phyloP scores from a whole-genome alignment of 2,329 filamentous ascomycete species.

The Zelopaecilomyces penicillatus region DNA sequence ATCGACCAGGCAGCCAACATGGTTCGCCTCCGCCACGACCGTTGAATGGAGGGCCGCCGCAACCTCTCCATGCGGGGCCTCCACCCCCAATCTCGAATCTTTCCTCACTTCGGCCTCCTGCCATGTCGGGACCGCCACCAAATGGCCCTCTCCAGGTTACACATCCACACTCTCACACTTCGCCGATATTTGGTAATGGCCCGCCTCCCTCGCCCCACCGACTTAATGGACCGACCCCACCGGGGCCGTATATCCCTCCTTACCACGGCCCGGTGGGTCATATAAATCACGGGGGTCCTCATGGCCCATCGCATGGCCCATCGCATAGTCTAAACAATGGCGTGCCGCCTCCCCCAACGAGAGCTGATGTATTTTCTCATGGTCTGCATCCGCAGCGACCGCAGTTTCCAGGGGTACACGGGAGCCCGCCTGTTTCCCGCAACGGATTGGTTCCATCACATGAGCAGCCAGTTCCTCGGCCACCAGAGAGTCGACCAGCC shows the following conservation, averaged over 20 bases:
- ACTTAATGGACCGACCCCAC: conserved; percentile 32
- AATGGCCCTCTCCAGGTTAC: conserved; percentile 23
- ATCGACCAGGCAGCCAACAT: conserved; percentile 39
- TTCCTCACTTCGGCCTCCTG: conserved; percentile 42
- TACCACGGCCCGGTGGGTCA: conserved; percentile 23
- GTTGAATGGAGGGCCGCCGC: conserved; percentile 38
- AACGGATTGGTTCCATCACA: conserved; percentile 26
- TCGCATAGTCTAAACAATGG: conserved; percentile 27
- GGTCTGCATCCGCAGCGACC: conserved; percentile 33
- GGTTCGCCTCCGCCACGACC: conserved; percentile 36
- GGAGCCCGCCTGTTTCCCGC: conserved; percentile 37
- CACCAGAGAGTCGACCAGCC: conserved; percentile 36
- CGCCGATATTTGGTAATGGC: conserved; percentile 32
- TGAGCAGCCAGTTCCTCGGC: conserved; percentile 18
- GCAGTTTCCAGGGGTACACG: conserved; percentile 34
- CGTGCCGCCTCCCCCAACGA: conserved; percentile 13
- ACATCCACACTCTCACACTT: conserved; percentile 28
- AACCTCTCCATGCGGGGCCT: conserved; percentile 20
- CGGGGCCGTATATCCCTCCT: conserved; percentile 32
- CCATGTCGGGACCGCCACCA: conserved; percentile 33
- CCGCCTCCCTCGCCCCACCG: conserved; percentile 42
- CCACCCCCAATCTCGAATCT: conserved; percentile 24
- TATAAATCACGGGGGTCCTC: conserved; percentile 6
- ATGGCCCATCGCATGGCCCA: conserved; percentile 13
- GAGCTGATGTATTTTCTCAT: conserved; percentile 29